Base-by-base conservation (phyloP, 768 basidiomycete species). In the Macrolepiota albuminosa region DNA sequence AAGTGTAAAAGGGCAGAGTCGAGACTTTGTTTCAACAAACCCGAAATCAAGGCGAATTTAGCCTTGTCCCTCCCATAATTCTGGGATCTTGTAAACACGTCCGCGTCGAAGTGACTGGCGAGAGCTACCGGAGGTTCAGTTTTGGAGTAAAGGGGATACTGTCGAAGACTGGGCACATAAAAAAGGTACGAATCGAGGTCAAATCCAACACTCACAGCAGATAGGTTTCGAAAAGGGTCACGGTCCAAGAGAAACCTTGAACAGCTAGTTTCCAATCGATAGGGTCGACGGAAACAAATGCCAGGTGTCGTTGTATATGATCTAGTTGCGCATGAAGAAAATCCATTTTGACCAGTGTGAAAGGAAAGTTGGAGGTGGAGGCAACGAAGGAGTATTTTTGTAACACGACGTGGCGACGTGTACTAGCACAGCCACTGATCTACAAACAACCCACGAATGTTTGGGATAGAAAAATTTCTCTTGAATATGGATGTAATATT, bases 1-100 rank as follows among this genome's bases (percentile, higher is more conserved):
- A 78, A 86, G 21, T 89, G 85, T 21, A 97, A 76, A 74, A 94
- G 75, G 1, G 73, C 67, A 21, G 87, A 89, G 61, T 90, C 89
- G 24, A 92, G 68, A 48, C 77, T 64, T 69, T 94, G 91, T 68
- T 87, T 87, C 72, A 84, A 89, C 55, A 95, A 63, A 1, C 87
- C 85, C 0, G 89, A 85, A 65, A 91, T 69, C 43, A 96, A 73
- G 3, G 87, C 84, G 71, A 90, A 95, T 67, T 83, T 82, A 11
- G 94, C 91, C 75, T 97, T 97, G 81, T 94, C 91, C 54, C 82
- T 84, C 21, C 94, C 93, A 75, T 99, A 99, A 45, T 80, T 75
- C 71, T 99, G 96, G 0, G 93, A 95, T 67, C 97, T 97, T 61
- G 85, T 78, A 72, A 95, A 96, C 14, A 85, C 86, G 2, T 87